A percentile compares a stretch with the other conserved stretches of the same genome.
phyloP scores from a whole-genome alignment of 768 basidiomycete genomes.

The Pisolithus tinctorius region DNA sequence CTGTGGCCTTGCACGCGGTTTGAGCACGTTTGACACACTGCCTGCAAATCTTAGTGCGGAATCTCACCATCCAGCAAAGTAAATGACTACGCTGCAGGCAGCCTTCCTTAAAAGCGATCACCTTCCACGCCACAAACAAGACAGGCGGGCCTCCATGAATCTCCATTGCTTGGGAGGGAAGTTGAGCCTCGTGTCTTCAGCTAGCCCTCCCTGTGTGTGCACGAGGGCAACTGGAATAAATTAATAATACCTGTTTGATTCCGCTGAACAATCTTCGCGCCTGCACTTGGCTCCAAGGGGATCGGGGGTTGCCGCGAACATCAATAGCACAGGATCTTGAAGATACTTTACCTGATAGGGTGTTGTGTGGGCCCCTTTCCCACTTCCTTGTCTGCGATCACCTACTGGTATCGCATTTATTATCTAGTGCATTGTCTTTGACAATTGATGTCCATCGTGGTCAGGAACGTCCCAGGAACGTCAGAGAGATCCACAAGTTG shows the following conservation, averaged over 20 bases:
- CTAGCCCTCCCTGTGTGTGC: constrained; percentile 4
- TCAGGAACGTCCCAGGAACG: constrained; percentile 9
- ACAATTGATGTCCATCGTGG: not conserved
- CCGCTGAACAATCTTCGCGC: constrained; percentile 6
- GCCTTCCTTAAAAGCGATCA: not conserved
- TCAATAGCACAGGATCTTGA: not conserved
- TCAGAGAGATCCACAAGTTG: constrained; percentile 6
- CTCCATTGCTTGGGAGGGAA: not conserved
- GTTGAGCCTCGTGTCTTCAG: constrained; percentile 11
- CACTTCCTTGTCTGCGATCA: not conserved
- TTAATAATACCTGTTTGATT: constrained; percentile 5
- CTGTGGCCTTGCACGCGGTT: not conserved
- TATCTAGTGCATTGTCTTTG: too few species aligned
- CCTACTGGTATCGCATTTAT: too few species aligned
- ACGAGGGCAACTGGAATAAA: constrained; percentile 2
- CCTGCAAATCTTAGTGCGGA: not conserved
- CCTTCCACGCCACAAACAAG: not conserved
- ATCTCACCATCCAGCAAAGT: not conserved
- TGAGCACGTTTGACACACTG: constrained; percentile 1
- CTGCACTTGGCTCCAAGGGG: constrained; percentile 2
- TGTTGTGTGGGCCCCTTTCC: not conserved
- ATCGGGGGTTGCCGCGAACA: constrained; percentile 6
- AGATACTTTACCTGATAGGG: not conserved
- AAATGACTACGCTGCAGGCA: not conserved
- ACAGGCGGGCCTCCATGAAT: not conserved